Conservation (phyloP, 768 basidiomycete genomes). For the Tulasnella sp. region DNA sequence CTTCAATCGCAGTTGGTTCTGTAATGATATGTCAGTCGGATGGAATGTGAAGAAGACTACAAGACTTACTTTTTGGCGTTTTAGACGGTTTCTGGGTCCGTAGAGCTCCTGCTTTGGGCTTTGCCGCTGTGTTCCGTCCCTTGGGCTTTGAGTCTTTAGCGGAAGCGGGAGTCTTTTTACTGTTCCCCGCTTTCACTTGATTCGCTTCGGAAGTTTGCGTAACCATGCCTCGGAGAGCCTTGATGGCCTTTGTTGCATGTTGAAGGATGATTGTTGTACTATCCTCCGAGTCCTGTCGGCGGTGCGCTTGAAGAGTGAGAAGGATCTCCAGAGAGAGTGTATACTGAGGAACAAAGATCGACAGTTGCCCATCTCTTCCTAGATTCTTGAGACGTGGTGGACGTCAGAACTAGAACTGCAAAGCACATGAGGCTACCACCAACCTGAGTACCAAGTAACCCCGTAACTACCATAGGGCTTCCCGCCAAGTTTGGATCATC, state of each 20-base stretch:
- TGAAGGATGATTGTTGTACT: conserved; percentile 44
- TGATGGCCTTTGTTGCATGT: conserved; percentile 56
- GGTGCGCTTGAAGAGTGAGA: conserved; percentile 68
- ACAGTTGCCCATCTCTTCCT: conserved; percentile 38
- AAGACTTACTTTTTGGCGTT: conserved; percentile 1
- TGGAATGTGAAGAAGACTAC: conserved; percentile 44
- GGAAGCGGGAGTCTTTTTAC: neutral
- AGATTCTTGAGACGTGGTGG: conserved; percentile 34
- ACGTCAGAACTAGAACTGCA: neutral
- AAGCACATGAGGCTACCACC: neutral
- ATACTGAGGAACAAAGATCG: conserved; percentile 42
- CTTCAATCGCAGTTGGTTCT: neutral
- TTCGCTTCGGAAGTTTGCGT: neutral
- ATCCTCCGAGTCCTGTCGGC: conserved; percentile 47
- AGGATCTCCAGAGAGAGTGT: conserved; percentile 56
- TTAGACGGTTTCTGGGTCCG: conserved; percentile 4
- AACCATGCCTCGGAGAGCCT: conserved; percentile 39
- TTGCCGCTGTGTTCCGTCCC: conserved; percentile 33
- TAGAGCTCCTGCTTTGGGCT: conserved; percentile 32
- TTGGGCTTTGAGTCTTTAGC: conserved; percentile 33
- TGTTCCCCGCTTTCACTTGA: neutral
- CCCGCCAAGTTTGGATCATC: conserved; percentile 33
- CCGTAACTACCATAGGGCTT: conserved; percentile 36
- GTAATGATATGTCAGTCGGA: conserved; percentile 37
- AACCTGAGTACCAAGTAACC: conserved; percentile 20